Conservation (phyloP, 2,329 filamentous ascomycete genomes). For the Hawksworthiomyces lignivorus region DNA sequence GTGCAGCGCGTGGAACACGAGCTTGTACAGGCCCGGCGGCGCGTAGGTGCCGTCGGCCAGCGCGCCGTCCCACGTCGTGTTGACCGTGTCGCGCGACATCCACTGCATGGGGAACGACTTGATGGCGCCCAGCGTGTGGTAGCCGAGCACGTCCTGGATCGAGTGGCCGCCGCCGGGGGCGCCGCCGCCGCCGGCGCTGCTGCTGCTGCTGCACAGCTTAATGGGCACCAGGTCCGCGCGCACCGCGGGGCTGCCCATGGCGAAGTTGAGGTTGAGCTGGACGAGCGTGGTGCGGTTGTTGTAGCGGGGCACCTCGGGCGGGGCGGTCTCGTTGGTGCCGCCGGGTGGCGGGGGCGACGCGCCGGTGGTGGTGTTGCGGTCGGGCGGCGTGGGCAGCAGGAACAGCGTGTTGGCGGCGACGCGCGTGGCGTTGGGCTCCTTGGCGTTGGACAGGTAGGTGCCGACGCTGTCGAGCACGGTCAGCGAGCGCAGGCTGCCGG, state of each 20-base stretch:
- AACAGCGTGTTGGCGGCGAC: conserved; percentile 31
- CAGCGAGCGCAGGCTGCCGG: conserved; percentile 11
- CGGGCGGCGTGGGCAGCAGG: conserved; percentile 27
- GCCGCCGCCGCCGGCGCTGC: neutral
- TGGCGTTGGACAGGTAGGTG: conserved; percentile 8
- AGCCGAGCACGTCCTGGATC: conserved; percentile 25
- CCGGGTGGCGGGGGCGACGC: conserved; percentile 25
- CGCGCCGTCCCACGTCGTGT: conserved; percentile 36
- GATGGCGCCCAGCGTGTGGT: conserved; percentile 35
- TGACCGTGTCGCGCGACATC: conserved; percentile 24
- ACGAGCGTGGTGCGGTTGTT: conserved; percentile 28
- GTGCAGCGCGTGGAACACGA: conserved; percentile 40
- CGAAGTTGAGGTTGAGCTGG: conserved; percentile 31
- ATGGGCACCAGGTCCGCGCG: conserved; percentile 38
- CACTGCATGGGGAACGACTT: conserved; percentile 31
- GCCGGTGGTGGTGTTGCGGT: no score
- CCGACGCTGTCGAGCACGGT: conserved; percentile 10
- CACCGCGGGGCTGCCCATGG: conserved; percentile 37
- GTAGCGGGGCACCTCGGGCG: no score
- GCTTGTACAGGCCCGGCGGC: conserved; percentile 41
- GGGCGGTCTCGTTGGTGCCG: conserved; percentile 22
- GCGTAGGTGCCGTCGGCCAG: conserved; percentile 40
- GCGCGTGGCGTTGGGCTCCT: conserved; percentile 9
- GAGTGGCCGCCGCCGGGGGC: conserved; percentile 12
- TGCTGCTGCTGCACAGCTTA: conserved; percentile 18